Evolutionary conservation across 139 green algal genomes (phyloP).

Genomic region (Micromonas commoda): DNA sequence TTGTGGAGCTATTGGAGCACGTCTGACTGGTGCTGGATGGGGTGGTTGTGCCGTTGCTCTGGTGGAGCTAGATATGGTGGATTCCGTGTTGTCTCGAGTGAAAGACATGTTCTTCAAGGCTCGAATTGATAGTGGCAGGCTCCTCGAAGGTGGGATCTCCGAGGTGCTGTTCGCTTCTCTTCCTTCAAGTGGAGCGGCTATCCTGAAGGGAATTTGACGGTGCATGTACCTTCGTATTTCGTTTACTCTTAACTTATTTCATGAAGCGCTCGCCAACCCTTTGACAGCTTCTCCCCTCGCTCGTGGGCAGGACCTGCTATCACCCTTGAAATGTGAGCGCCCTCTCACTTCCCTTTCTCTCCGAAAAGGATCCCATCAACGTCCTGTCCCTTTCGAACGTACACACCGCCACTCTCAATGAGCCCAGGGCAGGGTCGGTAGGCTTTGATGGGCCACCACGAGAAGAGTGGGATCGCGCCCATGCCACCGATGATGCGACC

Average conservation of each 20-base stretch:
- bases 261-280: too few species aligned
- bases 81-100: neutral
- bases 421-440: slow-evolving; percentile 29
- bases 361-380: slow-evolving; percentile 36
- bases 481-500: slow-evolving; percentile 25
- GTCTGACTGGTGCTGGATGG: slow-evolving; percentile 89
- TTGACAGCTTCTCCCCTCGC: too few species aligned
- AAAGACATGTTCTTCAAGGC: neutral
- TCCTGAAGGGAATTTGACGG: neutral
- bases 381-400: slow-evolving; percentile 32
- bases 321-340: neutral
- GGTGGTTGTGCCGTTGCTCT: slow-evolving; percentile 87
- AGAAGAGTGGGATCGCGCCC: slow-evolving; percentile 29
- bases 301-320: too few species aligned
- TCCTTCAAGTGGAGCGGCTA: neutral
- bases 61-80: slow-evolving; percentile 3
- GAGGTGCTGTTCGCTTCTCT: neutral
- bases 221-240: neutral
- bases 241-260: neutral
- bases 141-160: neutral
- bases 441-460: slow-evolving; percentile 39
- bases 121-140: neutral
- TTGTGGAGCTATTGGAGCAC: slow-evolving; percentile 65
- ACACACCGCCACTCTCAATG: slow-evolving; percentile 22
- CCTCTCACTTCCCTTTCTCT: slow-evolving; percentile 7